Conservation (phyloP, 768 basidiomycete genomes). For the Pluteus cervinus region DNA sequence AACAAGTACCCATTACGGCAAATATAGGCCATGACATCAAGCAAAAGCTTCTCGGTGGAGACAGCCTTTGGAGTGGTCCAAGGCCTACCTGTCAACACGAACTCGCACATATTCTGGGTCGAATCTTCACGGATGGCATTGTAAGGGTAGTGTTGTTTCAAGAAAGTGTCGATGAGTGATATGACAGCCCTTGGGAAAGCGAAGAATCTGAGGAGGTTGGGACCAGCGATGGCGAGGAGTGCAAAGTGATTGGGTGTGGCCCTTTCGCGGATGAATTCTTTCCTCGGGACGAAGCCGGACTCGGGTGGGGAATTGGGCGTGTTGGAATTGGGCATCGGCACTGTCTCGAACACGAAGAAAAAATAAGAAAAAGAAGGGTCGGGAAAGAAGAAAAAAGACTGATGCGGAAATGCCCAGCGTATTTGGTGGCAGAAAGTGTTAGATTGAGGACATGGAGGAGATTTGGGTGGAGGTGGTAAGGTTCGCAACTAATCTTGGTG, state of each 20-base stretch:
- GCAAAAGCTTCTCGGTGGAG: constrained; percentile 59
- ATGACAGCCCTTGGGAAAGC: constrained; percentile 55
- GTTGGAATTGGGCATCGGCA: constrained; percentile 9
- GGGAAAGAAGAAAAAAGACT: too few species aligned
- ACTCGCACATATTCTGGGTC: constrained; percentile 57
- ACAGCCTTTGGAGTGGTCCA: constrained; percentile 68
- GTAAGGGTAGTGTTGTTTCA: constrained; percentile 41
- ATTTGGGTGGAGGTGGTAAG: too few species aligned
- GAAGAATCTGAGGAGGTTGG: constrained; percentile 62
- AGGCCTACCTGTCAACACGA: constrained; percentile 61
- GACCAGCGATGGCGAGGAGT: constrained; percentile 61
- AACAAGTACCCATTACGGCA: constrained; percentile 59
- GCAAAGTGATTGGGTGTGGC: constrained; percentile 55
- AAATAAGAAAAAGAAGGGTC: too few species aligned
- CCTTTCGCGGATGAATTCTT: constrained; percentile 65
- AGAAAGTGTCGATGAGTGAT: constrained; percentile 45
- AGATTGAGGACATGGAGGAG: too few species aligned
- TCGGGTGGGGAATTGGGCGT: constrained; percentile 29
- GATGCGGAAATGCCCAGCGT: too few species aligned
- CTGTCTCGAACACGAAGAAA: too few species aligned
- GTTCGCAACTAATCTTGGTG: too few species aligned
- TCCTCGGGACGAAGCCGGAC: constrained; percentile 56
- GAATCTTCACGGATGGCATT: constrained; percentile 48
- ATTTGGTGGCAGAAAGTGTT: too few species aligned
- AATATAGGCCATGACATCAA: constrained; percentile 59